Base-by-base conservation (phyloP, 352 stramenopile species). In the Heterotrichella gracilis region DNA sequence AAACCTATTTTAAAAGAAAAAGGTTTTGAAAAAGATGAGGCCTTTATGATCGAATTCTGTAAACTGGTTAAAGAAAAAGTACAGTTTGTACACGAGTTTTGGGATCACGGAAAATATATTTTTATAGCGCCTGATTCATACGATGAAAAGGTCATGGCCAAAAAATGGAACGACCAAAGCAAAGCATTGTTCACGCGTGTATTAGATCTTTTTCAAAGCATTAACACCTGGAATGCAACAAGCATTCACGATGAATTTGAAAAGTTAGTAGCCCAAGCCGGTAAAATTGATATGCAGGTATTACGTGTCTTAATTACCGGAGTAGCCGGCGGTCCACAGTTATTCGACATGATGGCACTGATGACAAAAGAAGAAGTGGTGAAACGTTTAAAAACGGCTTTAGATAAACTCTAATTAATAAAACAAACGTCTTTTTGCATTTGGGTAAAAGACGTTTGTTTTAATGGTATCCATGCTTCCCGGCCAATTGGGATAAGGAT, bases 121-220 rank as follows among this genome's bases (percentile, higher is more conserved):
- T 66, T 66, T 9, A 4, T 24, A 2, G 41, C 2, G 1, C 41
- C 41, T 3, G 9, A 3, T 2, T 3, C 2, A 3, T 66, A 66
- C 41, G 41, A 66, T 9, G 41, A 66, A 9, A 66, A 66, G 23
- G 32, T 53, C 9, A 53, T 53, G 32, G n/a, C 32, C 9, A 53
- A 53, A 53, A 53, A 53, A 53, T 53, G 32, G 32, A 53, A 53
- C 32, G 32, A 53, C n/a, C 32, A 53, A n/a, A 53, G 32, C 32
- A 53, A 53, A 53, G 32, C 32, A 17, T n/a, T 53, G 9, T 53
- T 53, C n/a, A 53, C 9, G 9, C 32, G 9, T 53, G 32, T 53
- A n/a, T n/a, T 53, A 9, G 32, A 53, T n/a, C 9, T n/a, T 53
- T 53, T 53, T 53, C 9, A 53, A n/a, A 9, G n/a, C n/a, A 9